Evolutionary conservation across 1,284 basidiomycete genomes (phyloP).

Genomic region (Pseudozyma sp.): DNA sequence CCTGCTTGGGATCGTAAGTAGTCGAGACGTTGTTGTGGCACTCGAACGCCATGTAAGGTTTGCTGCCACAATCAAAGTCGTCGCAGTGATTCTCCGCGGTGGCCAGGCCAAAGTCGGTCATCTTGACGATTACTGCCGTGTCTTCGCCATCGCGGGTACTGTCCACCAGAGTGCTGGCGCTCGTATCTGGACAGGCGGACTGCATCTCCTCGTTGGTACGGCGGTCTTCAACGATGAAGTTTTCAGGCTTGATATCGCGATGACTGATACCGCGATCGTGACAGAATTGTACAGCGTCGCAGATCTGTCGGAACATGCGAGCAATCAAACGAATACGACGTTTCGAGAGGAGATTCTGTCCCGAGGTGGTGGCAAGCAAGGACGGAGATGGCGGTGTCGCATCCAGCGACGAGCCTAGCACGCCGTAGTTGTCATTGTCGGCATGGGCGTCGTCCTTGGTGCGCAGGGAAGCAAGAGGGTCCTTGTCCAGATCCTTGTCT

Average conservation of each 20-base stretch:
- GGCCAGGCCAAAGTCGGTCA: conserved; percentile 95
- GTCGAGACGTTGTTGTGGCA: conserved; percentile 96
- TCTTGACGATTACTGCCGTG: conserved; percentile 78
- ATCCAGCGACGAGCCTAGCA: conserved; percentile 39
- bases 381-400: conserved; percentile 85
- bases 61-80: conserved; percentile 98
- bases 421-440: conserved; percentile 18
- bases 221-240: conserved; percentile 70
- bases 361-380: conserved; percentile 80
- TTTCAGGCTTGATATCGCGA: conserved; percentile 92
- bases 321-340: conserved; percentile 90
- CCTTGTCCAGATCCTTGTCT: conserved; percentile 8
- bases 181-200: conserved; percentile 75
- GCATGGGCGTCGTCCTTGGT: not conserved
- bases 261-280: conserved; percentile 92
- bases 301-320: conserved; percentile 98
- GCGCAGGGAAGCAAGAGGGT: not conserved
- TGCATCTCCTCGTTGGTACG: conserved; percentile 47
- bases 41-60: conserved; percentile 99
- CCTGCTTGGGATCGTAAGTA: conserved; percentile 90
- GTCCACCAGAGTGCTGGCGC: conserved; percentile 64
- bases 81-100: conserved; percentile 87
- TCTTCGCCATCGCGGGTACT: conserved; percentile 73
- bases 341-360: conserved; percentile 83
- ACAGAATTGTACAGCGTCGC: conserved; percentile 95